phyloP scores from a whole-genome alignment of 2,329 filamentous ascomycete genomes.

The Hymenoscyphus scutula region DNA sequence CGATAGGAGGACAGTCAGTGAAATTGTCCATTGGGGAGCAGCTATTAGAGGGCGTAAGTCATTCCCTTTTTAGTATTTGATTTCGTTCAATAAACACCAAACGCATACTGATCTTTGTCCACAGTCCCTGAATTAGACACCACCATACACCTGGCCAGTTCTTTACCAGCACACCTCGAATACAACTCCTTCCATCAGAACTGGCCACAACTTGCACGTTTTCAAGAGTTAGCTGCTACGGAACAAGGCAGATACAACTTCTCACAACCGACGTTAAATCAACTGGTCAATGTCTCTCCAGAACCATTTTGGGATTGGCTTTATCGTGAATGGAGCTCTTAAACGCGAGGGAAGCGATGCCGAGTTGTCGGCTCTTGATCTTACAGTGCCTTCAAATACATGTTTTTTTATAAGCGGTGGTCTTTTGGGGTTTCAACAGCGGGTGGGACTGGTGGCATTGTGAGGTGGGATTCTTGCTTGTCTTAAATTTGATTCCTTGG shows the following conservation, averaged over 20 bases:
- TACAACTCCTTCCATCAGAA: slow-evolving; percentile 39
- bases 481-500: not conserved
- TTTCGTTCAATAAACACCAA: not conserved
- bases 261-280: slow-evolving; percentile 58
- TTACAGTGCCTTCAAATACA: not conserved
- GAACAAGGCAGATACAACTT: slow-evolving; percentile 68
- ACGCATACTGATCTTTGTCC: not conserved
- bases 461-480: not conserved
- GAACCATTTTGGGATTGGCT: slow-evolving; percentile 56
- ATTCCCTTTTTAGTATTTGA: slow-evolving; percentile 3
- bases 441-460: not conserved
- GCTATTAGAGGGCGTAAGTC: slow-evolving; percentile 48
- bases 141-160: slow-evolving; percentile 19
- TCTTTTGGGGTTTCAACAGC: not conserved
- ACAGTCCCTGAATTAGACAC: slow-evolving; percentile 21
- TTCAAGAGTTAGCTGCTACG: slow-evolving; percentile 65
- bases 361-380: not conserved
- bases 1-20: slow-evolving; percentile 59
- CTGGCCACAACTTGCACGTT: slow-evolving; percentile 49
- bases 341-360: not conserved
- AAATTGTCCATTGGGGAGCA: slow-evolving; percentile 53
- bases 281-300: slow-evolving; percentile 47
- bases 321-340: slow-evolving; percentile 43
- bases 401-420: not conserved
- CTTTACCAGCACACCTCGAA: slow-evolving; percentile 24